Evolutionary conservation across 257 asterid species (phyloP).

Genomic region (Cynanchum wilfordii): DNA sequence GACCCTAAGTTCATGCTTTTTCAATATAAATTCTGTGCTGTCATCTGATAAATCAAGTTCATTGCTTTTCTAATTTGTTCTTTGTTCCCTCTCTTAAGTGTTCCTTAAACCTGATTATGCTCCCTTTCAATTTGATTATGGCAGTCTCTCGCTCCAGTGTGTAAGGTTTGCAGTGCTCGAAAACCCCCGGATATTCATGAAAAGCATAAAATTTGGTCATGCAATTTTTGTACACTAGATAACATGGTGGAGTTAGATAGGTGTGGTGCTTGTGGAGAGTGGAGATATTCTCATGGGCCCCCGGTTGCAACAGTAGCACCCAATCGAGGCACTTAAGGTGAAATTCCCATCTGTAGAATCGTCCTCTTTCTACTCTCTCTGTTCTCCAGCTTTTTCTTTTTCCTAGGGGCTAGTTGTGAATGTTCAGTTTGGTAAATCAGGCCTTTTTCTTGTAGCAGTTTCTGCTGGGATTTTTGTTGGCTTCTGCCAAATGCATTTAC

Average conservation of each 20-base stretch:
- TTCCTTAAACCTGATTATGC: neutral
- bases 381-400: neutral
- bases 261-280: constrained; percentile 66
- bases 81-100: neutral
- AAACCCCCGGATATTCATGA: constrained; percentile 44
- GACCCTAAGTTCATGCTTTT: neutral
- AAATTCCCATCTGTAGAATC: neutral
- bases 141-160: constrained; percentile 75
- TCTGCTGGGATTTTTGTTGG: neutral
- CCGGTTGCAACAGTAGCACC: constrained; percentile 55
- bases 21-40: neutral
- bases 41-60: neutral
- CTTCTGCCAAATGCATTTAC: neutral
- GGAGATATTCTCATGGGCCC: constrained; percentile 75
- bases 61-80: neutral
- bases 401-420: neutral
- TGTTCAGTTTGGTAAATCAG: neutral
- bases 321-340: constrained; percentile 55
- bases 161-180: constrained; percentile 58
- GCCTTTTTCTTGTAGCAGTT: neutral
- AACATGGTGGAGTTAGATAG: constrained; percentile 53
- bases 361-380: neutral
- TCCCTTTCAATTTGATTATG: constrained; percentile 1
- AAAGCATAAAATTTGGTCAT: constrained; percentile 50
- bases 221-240: constrained; percentile 74